Conservation (phyloP, 1,139 yeast genomes). For the Hansenula lynferdii region DNA sequence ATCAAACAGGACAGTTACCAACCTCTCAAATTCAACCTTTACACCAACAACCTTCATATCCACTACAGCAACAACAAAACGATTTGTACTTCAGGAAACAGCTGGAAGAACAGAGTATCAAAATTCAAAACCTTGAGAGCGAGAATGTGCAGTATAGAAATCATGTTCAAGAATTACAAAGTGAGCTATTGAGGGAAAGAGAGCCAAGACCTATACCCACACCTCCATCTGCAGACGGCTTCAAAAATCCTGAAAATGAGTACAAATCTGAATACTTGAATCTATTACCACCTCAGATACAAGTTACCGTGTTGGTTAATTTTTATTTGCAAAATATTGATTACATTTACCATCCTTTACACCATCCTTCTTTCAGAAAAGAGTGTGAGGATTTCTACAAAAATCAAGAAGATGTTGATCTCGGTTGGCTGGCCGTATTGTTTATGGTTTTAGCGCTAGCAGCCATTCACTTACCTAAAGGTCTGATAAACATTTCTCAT, state of each 20-base stretch:
- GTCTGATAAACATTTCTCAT: conserved; percentile 20
- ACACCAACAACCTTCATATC: conserved; percentile 1
- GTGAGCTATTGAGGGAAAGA: conserved; percentile 2
- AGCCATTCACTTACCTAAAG: conserved; percentile 25
- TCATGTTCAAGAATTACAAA: conserved; percentile 8
- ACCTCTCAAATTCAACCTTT: conserved; percentile 4
- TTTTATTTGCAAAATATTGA: conserved; percentile 25
- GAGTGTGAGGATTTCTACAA: conserved; percentile 20
- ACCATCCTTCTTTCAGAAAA: conserved; percentile 23
- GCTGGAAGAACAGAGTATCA: conserved; percentile 8
- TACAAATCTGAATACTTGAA: conserved; percentile 10
- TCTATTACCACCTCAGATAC: conserved; percentile 19
- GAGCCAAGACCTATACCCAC: conserved; percentile 2
- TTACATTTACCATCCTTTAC: conserved; percentile 26
- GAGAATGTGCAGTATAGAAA: conserved; percentile 10
- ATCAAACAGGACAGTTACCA: background rate
- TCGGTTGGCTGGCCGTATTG: conserved; percentile 24
- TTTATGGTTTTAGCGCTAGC: conserved; percentile 25
- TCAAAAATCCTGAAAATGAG: conserved; percentile 2
- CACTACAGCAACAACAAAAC: too few relatives aligned
- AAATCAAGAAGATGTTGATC: conserved; percentile 16
- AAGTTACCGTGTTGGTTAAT: conserved; percentile 18
- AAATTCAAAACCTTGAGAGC: conserved; percentile 13
- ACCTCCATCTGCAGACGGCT: background rate
- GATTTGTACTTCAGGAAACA: conserved; percentile 8